Evolutionary conservation across 1,139 yeast genomes (phyloP), one percentile per base, ranked within the genome.

Genomic region (Hanseniaspora sp.): DNA sequence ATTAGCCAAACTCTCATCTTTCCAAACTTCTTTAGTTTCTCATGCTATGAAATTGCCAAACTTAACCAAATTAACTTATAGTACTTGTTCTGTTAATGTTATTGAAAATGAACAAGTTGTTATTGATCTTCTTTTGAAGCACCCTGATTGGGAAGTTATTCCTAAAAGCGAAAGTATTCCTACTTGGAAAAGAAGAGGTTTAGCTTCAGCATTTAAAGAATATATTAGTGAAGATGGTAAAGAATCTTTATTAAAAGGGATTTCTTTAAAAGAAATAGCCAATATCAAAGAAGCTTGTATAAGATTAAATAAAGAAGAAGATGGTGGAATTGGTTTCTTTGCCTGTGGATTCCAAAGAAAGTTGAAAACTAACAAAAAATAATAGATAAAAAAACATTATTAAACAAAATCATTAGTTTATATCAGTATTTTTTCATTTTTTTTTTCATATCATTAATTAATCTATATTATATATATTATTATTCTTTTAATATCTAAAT

Each of bases 291-390:
- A 83, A 2, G 92, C 95, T 0, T 87, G 96, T 67, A 82, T 92
- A 0, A 73, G 98, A 59, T 85, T 92, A 0, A 69, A 80, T 47
- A 96, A 97, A 0, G 83, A 80, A 59, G 83, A 78, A 55, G 97
- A 92, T 65, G 96, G 97, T 39, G 98, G 98, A 12, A 92, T 92
- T 61, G 98, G 98, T 0, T 92, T 92, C 65, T 92, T 92, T 69
- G 97, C 96, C 0, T 97, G 69, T 4, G 64, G 71, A 46, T 71
- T 71, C 55, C 71, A 69, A 58, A 64, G 73, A 52, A 63, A 64
- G 44, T 17, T 17, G 52, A 44, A 39, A 6, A 46, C 15, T 33
- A 29, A 35, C 23, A 7, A 35, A 46, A 42, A 15, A 45, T 9
- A 47, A 46, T 17, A 53, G 48, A 38, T 30, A 34, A 29, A 44